These are phyloP conservation scores for Eucalyptus victrix DNA, from an alignment of 345 rosid species.

Conservation along the genomic window DNA sequence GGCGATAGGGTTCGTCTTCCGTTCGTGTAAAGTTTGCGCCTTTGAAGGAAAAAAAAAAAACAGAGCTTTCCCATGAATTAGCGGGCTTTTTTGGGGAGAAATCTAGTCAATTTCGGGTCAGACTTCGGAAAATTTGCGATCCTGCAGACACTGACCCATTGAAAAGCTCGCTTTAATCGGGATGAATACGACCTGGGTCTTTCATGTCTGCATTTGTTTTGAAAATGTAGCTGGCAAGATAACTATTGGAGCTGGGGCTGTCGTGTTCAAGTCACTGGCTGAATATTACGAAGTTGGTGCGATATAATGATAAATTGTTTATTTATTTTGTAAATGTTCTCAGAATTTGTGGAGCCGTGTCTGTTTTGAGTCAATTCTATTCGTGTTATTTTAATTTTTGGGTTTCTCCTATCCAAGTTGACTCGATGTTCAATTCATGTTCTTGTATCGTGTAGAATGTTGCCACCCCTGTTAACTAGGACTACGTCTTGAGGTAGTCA, in stretches of 20 bases:
- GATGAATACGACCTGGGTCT: neutral
- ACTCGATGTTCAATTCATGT: neutral
- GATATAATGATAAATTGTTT: neutral
- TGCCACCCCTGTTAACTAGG: neutral
- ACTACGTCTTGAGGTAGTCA: neutral
- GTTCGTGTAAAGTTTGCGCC: neutral
- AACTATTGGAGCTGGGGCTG: neutral
- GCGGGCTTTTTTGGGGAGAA: neutral
- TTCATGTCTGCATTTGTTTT: neutral
- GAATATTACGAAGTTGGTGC: neutral
- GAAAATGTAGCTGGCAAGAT: neutral
- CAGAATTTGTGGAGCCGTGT: neutral
- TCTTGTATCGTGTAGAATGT: neutral
- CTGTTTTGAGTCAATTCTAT: neutral
- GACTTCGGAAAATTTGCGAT: neutral
- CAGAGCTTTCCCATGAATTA: neutral
- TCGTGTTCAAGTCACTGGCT: neutral
- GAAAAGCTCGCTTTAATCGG: neutral
- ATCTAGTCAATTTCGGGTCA: neutral
- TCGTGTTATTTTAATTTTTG: neutral
- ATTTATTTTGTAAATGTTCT: neutral
- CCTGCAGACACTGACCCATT: neutral
- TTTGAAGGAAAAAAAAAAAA: neutral
- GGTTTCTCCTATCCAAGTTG: neutral
- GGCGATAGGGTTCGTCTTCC: neutral